Percentiles rank a stretch among this genome's conserved stretches.
phyloP scores from a whole-genome alignment of 768 basidiomycete genomes.

The Pholiota conissans region DNA sequence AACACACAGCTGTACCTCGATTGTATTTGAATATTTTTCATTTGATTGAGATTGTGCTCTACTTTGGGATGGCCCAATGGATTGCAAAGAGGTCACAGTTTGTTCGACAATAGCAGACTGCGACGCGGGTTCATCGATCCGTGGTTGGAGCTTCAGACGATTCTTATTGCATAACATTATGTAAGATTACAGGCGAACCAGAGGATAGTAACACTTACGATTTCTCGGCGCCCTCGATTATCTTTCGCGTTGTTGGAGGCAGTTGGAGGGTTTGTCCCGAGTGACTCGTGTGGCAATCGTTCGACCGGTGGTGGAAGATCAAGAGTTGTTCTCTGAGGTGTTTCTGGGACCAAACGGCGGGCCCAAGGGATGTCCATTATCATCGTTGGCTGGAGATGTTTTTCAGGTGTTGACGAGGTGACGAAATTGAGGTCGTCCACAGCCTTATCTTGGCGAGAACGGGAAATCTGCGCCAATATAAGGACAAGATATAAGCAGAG shows the following conservation, averaged over 20 bases:
- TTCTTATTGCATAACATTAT: conserved; percentile 12
- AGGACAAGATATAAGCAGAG: conserved; percentile 3
- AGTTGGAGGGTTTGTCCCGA: neutral
- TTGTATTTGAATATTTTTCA: neutral
- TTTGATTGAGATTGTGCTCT: neutral
- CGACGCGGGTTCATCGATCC: conserved; percentile 7
- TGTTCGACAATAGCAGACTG: neutral
- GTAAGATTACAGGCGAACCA: neutral
- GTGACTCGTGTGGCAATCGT: conserved; percentile 8
- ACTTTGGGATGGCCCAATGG: neutral
- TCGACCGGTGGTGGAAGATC: conserved; percentile 22
- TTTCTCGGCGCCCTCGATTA: conserved; percentile 16
- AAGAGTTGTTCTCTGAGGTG: conserved; percentile 16
- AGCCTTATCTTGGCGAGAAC: conserved; percentile 4
- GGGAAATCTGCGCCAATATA: conserved; percentile 2
- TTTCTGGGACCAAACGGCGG: conserved; percentile 7
- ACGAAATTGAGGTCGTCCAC: neutral
- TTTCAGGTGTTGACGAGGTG: neutral
- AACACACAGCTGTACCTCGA: neutral
- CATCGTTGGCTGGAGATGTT: neutral
- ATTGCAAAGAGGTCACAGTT: neutral
- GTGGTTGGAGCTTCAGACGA: conserved; percentile 14
- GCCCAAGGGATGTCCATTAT: conserved; percentile 2
- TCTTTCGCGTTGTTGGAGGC: conserved; percentile 1
- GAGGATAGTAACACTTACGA: conserved; percentile 12